Percentiles rank a stretch among this genome's conserved stretches.
Evolutionary conservation across 148 eudicot genomes (phyloP).

Genomic region (Heliosperma pusillum): DNA sequence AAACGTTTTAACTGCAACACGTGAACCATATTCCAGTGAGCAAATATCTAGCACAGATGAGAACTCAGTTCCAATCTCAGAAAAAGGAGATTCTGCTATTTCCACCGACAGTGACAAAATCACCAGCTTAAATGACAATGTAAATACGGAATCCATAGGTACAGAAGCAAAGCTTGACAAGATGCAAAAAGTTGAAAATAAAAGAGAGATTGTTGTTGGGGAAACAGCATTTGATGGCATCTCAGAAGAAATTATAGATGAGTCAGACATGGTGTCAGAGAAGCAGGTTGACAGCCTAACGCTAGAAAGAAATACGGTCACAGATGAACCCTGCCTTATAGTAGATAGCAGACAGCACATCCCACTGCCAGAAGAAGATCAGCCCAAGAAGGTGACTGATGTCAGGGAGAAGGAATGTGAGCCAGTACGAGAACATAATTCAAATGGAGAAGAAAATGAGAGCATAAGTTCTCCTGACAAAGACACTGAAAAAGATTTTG

Average conservation of each 20-base stretch:
- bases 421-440: background rate
- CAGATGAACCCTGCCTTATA: constrained; percentile 13
- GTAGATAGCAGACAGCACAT: background rate
- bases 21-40: background rate
- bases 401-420: background rate
- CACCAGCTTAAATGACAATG: background rate
- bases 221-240: background rate
- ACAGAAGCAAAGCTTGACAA: background rate
- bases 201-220: constrained; percentile 3
- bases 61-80: background rate
- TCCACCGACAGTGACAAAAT: background rate
- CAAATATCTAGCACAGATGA: background rate
- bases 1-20: background rate
- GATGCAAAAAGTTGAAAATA: background rate
- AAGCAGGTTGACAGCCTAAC: constrained; percentile 3
- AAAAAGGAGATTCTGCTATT: background rate
- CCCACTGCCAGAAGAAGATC: constrained; percentile 2
- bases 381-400: background rate
- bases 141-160: background rate
- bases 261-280: constrained; percentile 1
- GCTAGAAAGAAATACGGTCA: constrained; percentile 5
- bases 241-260: background rate
- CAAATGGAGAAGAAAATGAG: background rate
- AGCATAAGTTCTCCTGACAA: background rate
- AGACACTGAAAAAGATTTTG: background rate